A percentile compares a stretch with the other conserved stretches of the same genome.
phyloP scores from a whole-genome alignment of 176 grass and related monocot species.

The Elymus sibiricus region DNA sequence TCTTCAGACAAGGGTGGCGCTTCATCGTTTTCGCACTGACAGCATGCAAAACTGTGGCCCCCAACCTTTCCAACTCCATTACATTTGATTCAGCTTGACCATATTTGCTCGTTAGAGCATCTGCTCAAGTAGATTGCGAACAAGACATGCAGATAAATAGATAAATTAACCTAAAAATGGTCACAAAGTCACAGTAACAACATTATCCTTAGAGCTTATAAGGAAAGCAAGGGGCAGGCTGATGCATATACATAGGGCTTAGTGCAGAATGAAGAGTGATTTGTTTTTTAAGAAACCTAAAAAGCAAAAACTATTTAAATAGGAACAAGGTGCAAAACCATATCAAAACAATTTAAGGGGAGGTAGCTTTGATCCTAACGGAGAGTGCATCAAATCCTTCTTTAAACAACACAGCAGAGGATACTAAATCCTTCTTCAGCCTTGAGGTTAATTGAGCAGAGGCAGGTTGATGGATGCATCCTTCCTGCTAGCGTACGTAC shows the following conservation, averaged over 20 bases:
- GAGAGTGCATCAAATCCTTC: too few species aligned
- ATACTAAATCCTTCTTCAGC: too few species aligned
- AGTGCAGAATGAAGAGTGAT: not conserved
- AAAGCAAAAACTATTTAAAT: not conserved
- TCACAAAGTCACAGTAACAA: not conserved
- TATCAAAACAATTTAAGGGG: too few species aligned
- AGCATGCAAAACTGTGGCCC: constrained; percentile 33
- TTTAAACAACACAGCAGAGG: too few species aligned
- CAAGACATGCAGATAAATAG: not conserved
- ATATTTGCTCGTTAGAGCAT: constrained; percentile 29
- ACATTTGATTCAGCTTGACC: constrained; percentile 41
- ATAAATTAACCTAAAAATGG: not conserved
- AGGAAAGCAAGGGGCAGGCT: not conserved
- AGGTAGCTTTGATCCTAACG: too few species aligned
- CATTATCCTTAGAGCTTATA: not conserved
- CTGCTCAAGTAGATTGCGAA: not conserved
- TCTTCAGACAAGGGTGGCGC: constrained; percentile 32
- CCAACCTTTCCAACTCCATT: constrained; percentile 18
- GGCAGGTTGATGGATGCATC: too few species aligned
- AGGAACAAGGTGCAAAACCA: not conserved
- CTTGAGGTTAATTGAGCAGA: too few species aligned
- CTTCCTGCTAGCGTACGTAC: too few species aligned
- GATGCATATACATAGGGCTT: not conserved
- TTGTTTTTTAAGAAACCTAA: not conserved
- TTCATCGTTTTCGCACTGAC: constrained; percentile 37